Evolutionary conservation across 2,329 filamentous ascomycete genomes (phyloP), one percentile per base, ranked within the genome.

Genomic region (Penicillium sp.): DNA sequence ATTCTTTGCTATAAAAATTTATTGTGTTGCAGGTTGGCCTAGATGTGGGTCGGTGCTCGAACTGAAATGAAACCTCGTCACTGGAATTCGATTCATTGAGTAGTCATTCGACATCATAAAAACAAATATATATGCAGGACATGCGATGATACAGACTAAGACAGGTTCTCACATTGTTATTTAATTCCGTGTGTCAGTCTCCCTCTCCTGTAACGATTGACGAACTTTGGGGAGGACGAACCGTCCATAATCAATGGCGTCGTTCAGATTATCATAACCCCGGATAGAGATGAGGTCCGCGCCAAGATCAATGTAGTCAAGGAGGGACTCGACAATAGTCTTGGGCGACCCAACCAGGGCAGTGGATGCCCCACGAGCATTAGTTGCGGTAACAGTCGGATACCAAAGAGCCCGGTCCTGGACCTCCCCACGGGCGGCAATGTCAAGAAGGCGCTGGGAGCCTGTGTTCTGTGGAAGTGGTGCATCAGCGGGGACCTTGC

Each of bases 401-500:
- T 85, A 86, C 83, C 83, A 86, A n/a, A 85, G 70, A 1, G 81
- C 82, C 18, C 82, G 80, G 64, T 86, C 83, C 60, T 85, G 83
- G 2, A 85, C 79, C 63, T 85, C 82, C 45, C 69, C 69, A 4
- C 64, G 61, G 16, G 75, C 72, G 29, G 83, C 83, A 60, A 85
- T 85, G 9, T 84, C 82, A 0, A 85, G 75, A 44, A 86, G 67
- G 0, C 83, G 76, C 67, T 85, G 82, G 0, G 82, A 85, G 0
- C 83, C 83, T 0, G 82, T 81, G 58, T 85, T 86, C 64, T 85
- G 82, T 2, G 83, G 83, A 26, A 71, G 56, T 2, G 70, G 66
- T 0, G 75, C 72, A 34, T 68, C 62, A 0, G 69, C 63, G 1
- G 67, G 62, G 1, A 59, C 65, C 13, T 70, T 75, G 18, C 70